Evolutionary conservation across 495 filamentous ascomycete species (phyloP).

Genomic region (Penicillium parvum): DNA sequence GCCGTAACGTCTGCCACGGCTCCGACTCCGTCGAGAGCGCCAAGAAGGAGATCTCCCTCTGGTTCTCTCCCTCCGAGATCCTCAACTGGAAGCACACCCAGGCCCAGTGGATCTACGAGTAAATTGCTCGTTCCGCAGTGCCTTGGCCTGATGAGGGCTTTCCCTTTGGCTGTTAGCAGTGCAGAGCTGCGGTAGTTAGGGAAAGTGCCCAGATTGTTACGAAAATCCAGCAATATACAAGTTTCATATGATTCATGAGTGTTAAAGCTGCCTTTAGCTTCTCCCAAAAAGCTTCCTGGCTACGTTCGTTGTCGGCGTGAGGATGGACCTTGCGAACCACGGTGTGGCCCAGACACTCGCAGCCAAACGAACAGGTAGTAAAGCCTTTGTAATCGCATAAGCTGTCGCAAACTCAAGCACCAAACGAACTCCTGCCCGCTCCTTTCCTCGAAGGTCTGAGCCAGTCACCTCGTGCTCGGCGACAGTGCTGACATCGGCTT

Average conservation of each 20-base stretch:
- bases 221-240: constrained; percentile 25
- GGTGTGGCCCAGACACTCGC: constrained; percentile 84
- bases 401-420: constrained; percentile 75
- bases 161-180: constrained; percentile 8
- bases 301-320: constrained; percentile 44
- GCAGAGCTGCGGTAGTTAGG: constrained; percentile 23
- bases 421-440: constrained; percentile 45
- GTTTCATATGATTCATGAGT: constrained; percentile 17
- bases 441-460: neutral
- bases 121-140: constrained; percentile 32
- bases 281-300: constrained; percentile 38
- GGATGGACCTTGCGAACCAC: constrained; percentile 76
- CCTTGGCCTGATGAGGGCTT: constrained; percentile 16
- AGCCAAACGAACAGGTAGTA: constrained; percentile 70
- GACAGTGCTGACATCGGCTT: constrained; percentile 33
- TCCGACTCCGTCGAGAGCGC: constrained; percentile 97
- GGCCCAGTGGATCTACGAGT: constrained; percentile 94
- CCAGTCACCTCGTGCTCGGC: constrained; percentile 22
- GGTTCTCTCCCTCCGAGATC: constrained; percentile 86
- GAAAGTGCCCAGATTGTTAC: constrained; percentile 23
- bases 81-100: constrained; percentile 72
- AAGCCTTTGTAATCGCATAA: constrained; percentile 80
- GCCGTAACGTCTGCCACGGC: constrained; percentile 99
- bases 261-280: constrained; percentile 9
- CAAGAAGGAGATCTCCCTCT: constrained; percentile 98